A percentile compares a stretch with the other conserved stretches of the same genome.
Conservation (phyloP, 331 rosid species). For the Telfairia occidentalis region DNA sequence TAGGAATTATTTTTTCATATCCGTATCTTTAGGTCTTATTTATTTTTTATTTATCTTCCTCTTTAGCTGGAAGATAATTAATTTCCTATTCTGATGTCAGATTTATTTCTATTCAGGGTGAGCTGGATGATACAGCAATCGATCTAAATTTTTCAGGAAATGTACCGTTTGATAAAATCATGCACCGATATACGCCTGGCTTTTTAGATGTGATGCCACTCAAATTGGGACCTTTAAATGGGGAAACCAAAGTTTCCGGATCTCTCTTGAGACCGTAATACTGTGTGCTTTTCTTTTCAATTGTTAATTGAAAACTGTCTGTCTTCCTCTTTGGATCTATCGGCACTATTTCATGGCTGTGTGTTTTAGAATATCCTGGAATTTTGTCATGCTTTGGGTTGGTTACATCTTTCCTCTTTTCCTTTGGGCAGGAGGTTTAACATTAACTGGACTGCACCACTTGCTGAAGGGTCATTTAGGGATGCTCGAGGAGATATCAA, state of each 20-base stretch:
- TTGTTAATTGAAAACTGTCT: conserved; percentile 6
- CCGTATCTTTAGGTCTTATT: neutral
- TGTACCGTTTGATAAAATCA: conserved; percentile 53
- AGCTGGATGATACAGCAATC: conserved; percentile 72
- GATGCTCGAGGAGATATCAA: conserved; percentile 91
- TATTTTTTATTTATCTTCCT: neutral
- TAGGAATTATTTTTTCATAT: neutral
- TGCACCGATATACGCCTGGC: conserved; percentile 61
- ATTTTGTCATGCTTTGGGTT: conserved; percentile 16
- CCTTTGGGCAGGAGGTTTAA: conserved; percentile 55
- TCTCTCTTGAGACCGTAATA: conserved; percentile 81
- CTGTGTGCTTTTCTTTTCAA: conserved; percentile 10
- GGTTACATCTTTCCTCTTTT: conserved; percentile 1
- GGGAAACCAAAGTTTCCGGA: conserved; percentile 78
- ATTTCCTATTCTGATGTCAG: neutral
- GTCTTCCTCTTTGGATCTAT: conserved; percentile 15
- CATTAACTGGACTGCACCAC: conserved; percentile 78
- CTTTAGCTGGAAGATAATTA: neutral
- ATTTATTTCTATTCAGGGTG: conserved; percentile 44
- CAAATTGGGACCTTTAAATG: conserved; percentile 61
- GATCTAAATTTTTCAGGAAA: conserved; percentile 86
- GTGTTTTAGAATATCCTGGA: neutral
- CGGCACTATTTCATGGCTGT: conserved; percentile 6
- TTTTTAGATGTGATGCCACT: conserved; percentile 50
- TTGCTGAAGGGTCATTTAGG: conserved; percentile 71